These are phyloP conservation scores for Haplosporangium gracile DNA, from an alignment of 192 early-diverging fungal genomes.

Conservation along the genomic window DNA sequence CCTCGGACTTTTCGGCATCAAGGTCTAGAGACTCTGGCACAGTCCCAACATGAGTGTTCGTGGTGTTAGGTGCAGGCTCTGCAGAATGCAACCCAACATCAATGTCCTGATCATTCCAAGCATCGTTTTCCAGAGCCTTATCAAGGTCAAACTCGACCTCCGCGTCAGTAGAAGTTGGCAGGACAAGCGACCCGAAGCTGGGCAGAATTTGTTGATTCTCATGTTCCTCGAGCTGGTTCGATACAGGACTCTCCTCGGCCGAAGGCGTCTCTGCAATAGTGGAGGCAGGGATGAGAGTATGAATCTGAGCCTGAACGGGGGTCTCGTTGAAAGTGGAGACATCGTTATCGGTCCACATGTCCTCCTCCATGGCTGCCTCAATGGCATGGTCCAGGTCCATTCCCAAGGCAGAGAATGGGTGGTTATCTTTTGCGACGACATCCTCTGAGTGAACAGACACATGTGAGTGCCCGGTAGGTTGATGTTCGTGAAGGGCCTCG, in stretches of 20 bases:
- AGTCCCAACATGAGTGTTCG: not conserved
- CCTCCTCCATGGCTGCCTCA: not conserved
- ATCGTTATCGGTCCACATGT: constrained; percentile 13
- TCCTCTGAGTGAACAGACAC: not conserved
- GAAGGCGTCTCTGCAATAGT: not conserved
- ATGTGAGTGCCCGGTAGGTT: not conserved
- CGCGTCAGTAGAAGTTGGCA: not conserved
- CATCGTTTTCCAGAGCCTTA: constrained; percentile 14
- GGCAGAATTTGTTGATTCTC: not conserved
- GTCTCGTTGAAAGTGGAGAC: not conserved
- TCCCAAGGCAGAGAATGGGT: not conserved
- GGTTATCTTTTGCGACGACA: not conserved
- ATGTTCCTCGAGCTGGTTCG: not conserved
- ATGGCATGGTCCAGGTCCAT: not conserved
- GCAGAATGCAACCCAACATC: not conserved
- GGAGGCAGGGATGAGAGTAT: not conserved
- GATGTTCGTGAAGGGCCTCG: not conserved
- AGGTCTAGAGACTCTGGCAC: not conserved
- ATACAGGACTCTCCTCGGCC: not conserved
- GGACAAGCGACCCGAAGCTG: not conserved
- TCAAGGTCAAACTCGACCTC: constrained; percentile 9
- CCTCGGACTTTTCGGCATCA: not conserved
- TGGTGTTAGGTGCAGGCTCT: not conserved
- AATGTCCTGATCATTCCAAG: constrained; percentile 2
- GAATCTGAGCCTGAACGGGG: not conserved